Conservation (phyloP, 2,329 filamentous ascomycete species). For the Curvularia sp. region DNA sequence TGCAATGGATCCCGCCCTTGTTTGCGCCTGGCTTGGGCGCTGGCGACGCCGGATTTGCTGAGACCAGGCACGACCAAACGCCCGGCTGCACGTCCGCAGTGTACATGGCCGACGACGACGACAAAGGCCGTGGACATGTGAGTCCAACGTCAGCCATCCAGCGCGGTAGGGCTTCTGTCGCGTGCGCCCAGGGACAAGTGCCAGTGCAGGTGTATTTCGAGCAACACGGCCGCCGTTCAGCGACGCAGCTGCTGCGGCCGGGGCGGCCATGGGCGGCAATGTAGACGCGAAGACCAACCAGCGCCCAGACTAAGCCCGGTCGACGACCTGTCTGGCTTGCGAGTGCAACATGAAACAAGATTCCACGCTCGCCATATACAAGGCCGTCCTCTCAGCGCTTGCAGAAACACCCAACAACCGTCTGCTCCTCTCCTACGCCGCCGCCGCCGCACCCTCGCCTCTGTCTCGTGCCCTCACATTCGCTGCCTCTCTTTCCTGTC, state of each 20-base stretch:
- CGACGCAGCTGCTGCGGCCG: slow-evolving; percentile 2
- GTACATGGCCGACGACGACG: not conserved
- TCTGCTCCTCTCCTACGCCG: slow-evolving; percentile 5
- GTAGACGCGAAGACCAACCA: slow-evolving; percentile 23
- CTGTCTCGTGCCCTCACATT: slow-evolving; percentile 4
- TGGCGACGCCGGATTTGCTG: slow-evolving; percentile 19
- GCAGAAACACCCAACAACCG: slow-evolving; percentile 21
- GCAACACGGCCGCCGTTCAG: not conserved
- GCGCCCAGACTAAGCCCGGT: slow-evolving; percentile 21
- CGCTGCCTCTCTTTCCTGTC: slow-evolving; percentile 11
- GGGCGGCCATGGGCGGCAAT: slow-evolving; percentile 17
- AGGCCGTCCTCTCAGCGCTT: slow-evolving; percentile 40
- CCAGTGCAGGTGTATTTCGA: not conserved
- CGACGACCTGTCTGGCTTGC: slow-evolving; percentile 37
- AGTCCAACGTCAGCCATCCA: slow-evolving; percentile 41
- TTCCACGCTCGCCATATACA: slow-evolving; percentile 35
- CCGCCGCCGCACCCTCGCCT: not conserved
- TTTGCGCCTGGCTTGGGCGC: not conserved
- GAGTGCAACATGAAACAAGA: slow-evolving; percentile 40
- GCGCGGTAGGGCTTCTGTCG: slow-evolving; percentile 20
- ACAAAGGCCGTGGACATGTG: not conserved
- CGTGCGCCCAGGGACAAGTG: slow-evolving; percentile 32
- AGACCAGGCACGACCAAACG: slow-evolving; percentile 17
- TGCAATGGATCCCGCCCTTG: slow-evolving; percentile 4
- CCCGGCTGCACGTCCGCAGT: not conserved